Percentiles rank a stretch among this genome's conserved stretches.
Evolutionary conservation across 108 stramenopile genomes (phyloP).

Genomic region (Skeletonema costatum): DNA sequence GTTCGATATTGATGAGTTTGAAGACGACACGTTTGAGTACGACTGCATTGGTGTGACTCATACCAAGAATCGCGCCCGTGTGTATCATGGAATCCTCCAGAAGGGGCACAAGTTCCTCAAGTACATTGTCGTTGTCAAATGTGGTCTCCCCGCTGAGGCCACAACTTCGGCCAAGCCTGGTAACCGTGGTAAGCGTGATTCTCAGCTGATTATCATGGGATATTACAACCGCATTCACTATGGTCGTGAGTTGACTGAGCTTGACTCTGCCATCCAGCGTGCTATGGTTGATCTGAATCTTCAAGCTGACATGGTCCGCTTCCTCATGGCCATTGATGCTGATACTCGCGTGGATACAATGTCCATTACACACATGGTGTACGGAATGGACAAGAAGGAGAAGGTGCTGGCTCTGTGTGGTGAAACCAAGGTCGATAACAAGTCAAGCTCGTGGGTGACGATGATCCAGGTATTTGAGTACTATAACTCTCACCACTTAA

Average conservation of each 20-base stretch:
- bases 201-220: slow-evolving; percentile 60
- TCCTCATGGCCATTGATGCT: slow-evolving; percentile 65
- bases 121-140: slow-evolving; percentile 60
- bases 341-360: slow-evolving; percentile 55
- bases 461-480: slow-evolving; percentile 16
- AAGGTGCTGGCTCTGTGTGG: slow-evolving; percentile 60
- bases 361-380: slow-evolving; percentile 59
- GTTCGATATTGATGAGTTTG: slow-evolving; percentile 56
- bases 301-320: slow-evolving; percentile 55
- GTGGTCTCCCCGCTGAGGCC: slow-evolving; percentile 50
- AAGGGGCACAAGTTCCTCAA: slow-evolving; percentile 57
- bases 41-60: slow-evolving; percentile 49
- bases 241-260: slow-evolving; percentile 52
- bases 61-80: slow-evolving; percentile 49
- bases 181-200: slow-evolving; percentile 68
- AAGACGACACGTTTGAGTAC: slow-evolving; percentile 55
- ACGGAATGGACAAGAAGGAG: slow-evolving; percentile 57
- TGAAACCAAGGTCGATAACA: slow-evolving; percentile 67
- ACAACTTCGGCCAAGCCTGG: slow-evolving; percentile 52
- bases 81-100: slow-evolving; percentile 59
- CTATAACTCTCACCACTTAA: slow-evolving; percentile 55
- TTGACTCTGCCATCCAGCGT: slow-evolving; percentile 50
- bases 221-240: slow-evolving; percentile 63
- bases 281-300: slow-evolving; percentile 52
- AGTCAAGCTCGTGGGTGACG: slow-evolving; percentile 52